Evolutionary conservation across 805 yeast genomes (phyloP).

Genomic region (Candida silvicultrix): DNA sequence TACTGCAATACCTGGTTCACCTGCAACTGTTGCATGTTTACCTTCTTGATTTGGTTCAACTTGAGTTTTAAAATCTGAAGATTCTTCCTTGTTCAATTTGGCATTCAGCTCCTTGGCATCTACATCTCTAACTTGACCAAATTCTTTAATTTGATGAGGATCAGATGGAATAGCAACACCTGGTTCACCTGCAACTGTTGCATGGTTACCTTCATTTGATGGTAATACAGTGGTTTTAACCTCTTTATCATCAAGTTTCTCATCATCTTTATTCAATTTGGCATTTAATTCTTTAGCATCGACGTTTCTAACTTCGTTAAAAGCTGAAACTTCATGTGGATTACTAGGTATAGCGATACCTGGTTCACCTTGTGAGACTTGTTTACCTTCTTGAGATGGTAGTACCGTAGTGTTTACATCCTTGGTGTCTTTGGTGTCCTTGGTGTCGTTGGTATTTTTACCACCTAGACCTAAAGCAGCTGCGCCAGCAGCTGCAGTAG

Average conservation of each 20-base stretch:
- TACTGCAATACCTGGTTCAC: slow-evolving; percentile 65
- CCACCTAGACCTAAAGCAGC: slow-evolving; percentile 20
- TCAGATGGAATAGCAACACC: slow-evolving; percentile 60
- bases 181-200: slow-evolving; percentile 54
- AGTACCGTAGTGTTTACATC: slow-evolving; percentile 25
- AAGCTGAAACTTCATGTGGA: slow-evolving; percentile 51
- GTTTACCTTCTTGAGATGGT: slow-evolving; percentile 35
- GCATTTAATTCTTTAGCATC: slow-evolving; percentile 45
- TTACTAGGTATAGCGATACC: slow-evolving; percentile 60
- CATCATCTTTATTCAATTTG: slow-evolving; percentile 7
- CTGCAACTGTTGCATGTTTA: slow-evolving; percentile 34
- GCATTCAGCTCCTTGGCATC: slow-evolving; percentile 45
- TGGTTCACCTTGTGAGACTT: slow-evolving; percentile 54
- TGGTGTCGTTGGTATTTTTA: background rate
- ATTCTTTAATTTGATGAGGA: slow-evolving; percentile 52
- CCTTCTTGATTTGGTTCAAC: slow-evolving; percentile 42
- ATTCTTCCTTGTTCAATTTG: slow-evolving; percentile 9
- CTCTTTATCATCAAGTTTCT: slow-evolving; percentile 1
- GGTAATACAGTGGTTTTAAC: slow-evolving; percentile 40
- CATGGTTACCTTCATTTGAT: slow-evolving; percentile 30
- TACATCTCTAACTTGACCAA: slow-evolving; percentile 40
- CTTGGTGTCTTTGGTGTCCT: slow-evolving; percentile 3
- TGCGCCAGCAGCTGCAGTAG: slow-evolving; percentile 14
- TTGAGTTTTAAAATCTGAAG: slow-evolving; percentile 26
- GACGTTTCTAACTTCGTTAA: slow-evolving; percentile 40